Evolutionary conservation across 2,329 filamentous ascomycete species (phyloP).

Genomic region (Akanthomyces dipterigenus): DNA sequence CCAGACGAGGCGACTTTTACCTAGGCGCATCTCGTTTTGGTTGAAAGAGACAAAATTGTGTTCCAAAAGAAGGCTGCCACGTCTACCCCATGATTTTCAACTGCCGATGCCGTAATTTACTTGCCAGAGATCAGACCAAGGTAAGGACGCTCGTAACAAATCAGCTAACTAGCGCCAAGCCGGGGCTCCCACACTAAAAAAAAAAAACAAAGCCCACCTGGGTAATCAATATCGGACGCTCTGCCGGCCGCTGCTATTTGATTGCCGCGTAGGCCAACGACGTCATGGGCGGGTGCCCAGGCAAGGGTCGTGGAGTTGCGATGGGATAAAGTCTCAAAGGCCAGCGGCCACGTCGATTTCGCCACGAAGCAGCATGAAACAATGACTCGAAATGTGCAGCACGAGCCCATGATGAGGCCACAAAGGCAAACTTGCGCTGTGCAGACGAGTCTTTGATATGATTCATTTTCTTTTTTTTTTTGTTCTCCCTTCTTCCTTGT

Average conservation of each 20-base stretch:
- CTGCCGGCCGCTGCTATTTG: background rate
- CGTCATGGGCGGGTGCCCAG: background rate
- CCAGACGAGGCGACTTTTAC: background rate
- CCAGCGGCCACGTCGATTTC: background rate
- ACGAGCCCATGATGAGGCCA: background rate
- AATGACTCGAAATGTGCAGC: background rate
- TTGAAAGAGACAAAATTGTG: background rate
- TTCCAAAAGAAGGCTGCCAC: background rate
- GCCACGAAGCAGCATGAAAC: background rate
- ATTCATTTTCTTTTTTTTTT: background rate
- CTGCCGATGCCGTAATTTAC: background rate
- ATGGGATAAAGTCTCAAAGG: no score
- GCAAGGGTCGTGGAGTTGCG: background rate
- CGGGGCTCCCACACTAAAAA: background rate
- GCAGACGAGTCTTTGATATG: background rate
- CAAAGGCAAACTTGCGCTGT: background rate
- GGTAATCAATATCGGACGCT: background rate
- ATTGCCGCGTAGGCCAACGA: slow-evolving; percentile 4
- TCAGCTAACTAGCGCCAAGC: background rate
- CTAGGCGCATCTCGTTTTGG: background rate
- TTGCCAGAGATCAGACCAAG: background rate
- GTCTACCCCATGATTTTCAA: background rate
- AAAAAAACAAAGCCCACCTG: background rate
- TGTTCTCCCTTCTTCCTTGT: background rate
- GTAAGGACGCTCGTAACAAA: background rate